phyloP scores from a whole-genome alignment of 2,329 filamentous ascomycete species.

The Tothia fuscella region DNA sequence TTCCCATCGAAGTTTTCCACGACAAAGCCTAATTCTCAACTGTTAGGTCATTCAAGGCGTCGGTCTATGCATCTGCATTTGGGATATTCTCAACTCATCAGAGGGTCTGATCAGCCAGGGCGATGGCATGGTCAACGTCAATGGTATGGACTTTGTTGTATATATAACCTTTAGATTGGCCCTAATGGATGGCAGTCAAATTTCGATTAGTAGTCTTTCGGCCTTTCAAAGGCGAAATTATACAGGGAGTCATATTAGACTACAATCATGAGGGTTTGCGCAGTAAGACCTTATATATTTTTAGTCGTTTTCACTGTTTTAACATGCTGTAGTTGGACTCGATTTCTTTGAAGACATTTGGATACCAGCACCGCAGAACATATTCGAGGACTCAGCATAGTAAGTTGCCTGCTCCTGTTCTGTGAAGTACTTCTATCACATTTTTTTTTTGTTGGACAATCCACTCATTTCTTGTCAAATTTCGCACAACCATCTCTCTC shows the following conservation, averaged over 20 bases:
- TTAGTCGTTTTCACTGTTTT: background rate
- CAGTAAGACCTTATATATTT: conserved; percentile 40
- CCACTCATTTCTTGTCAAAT: background rate
- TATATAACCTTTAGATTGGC: background rate
- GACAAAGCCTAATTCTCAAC: background rate
- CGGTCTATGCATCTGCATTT: conserved; percentile 85
- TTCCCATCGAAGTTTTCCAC: too few relatives aligned
- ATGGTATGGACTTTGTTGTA: conserved; percentile 46
- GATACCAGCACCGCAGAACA: conserved; percentile 53
- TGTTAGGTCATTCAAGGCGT: conserved; percentile 78
- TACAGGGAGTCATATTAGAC: conserved; percentile 71
- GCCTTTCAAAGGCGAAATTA: conserved; percentile 88
- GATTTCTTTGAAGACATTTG: conserved; percentile 94
- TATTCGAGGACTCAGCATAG: conserved; percentile 69
- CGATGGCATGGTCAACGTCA: conserved; percentile 84
- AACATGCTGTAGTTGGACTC: conserved; percentile 49
- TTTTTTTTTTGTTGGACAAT: background rate
- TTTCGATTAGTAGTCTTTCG: conserved; percentile 91
- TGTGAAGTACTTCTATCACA: background rate
- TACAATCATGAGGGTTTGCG: conserved; percentile 52
- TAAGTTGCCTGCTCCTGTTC: conserved; percentile 31
- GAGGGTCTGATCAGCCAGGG: conserved; percentile 92
- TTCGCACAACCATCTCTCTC: conserved; percentile 13
- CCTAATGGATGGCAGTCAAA: conserved; percentile 49
- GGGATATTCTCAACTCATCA: conserved; percentile 78